Base-by-base conservation (phyloP, 495 filamentous ascomycete genomes). In the Podospora anserina region DNA sequence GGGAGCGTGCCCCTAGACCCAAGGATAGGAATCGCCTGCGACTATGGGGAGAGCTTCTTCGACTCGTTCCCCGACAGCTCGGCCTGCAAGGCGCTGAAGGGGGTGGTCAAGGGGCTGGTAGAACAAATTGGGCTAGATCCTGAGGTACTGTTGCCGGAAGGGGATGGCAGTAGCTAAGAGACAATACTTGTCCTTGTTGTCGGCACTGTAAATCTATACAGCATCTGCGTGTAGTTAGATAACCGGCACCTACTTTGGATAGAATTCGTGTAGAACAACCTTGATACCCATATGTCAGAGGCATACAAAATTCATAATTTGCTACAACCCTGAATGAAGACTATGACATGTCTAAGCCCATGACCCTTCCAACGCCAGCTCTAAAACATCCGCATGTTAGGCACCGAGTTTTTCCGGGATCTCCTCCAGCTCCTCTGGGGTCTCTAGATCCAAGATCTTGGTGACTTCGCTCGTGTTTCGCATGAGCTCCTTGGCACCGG, bases 31-130 rank as follows among this genome's bases (percentile, higher is more conserved):
- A 96, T 97, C 91, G 88, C 93, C 3, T 96, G 94, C 73, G 95
- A 99, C 76, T 97, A 91, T 79, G 95, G 95, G 1, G 96, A 98
- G 85, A 97, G 93, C 76, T 98, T 97, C 79, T 92, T 98, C 72
- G 93, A 98, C 67, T 86, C 87, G 57, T 99, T 90, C 77, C 92
- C 94, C 0, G 94, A 98, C 69, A 96, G 92, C 71, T 94, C 94
- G 30, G 93, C 94, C 2, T 93, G 90, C 72, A 82, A 81, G 68
- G 92, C 92, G 3, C 84, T 97, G 39, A 88, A 86, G 79, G 79
- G 78, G 32, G 92, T 97, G 28, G 94, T 97, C 5, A 86, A 82
- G 58, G 86, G 84, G 27, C 81, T 97, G 55, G 88, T 85, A 39
- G 79, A 81, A 66, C 81, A 89, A 68, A 84, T 94, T 66, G 90